These are phyloP conservation scores for Fusarium foetens DNA, from an alignment of 2,329 filamentous ascomycete species.

Conservation along the genomic window DNA sequence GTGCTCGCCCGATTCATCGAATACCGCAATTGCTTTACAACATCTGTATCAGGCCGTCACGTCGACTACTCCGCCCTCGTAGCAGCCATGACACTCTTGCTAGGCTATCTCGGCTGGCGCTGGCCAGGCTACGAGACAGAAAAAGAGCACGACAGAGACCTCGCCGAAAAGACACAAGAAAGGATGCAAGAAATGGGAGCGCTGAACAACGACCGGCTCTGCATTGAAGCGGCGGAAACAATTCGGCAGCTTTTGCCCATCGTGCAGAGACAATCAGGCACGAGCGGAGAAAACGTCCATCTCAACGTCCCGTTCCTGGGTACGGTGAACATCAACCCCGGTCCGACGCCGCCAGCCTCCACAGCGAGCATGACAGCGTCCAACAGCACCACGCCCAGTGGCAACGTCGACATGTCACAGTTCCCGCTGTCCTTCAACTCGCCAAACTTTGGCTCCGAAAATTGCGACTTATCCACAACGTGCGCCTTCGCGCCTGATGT, in stretches of 20 bases:
- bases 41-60: constrained; percentile 51
- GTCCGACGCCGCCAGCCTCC: constrained; percentile 28
- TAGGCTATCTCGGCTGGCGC: constrained; percentile 58
- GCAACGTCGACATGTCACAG: constrained; percentile 11
- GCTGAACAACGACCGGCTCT: constrained; percentile 54
- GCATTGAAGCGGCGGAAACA: constrained; percentile 55
- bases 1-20: constrained; percentile 59
- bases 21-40: constrained; percentile 51
- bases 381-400: constrained; percentile 18
- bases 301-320: constrained; percentile 60
- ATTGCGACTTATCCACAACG: constrained; percentile 1
- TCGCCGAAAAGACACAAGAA: constrained; percentile 51
- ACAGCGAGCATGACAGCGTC: constrained; percentile 24
- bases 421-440: constrained; percentile 22
- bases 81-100: constrained; percentile 60
- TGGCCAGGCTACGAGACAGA: constrained; percentile 43
- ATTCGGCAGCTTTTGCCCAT: constrained; percentile 57
- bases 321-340: constrained; percentile 55
- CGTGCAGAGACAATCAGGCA: constrained; percentile 45
- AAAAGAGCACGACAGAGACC: constrained; percentile 47
- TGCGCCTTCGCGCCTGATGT: constrained; percentile 18
- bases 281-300: constrained; percentile 43
- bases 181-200: constrained; percentile 53
- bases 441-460: constrained; percentile 10
- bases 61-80: constrained; percentile 64